phyloP scores from a whole-genome alignment of 257 asterid genomes.

The Solanum dulcamara region DNA sequence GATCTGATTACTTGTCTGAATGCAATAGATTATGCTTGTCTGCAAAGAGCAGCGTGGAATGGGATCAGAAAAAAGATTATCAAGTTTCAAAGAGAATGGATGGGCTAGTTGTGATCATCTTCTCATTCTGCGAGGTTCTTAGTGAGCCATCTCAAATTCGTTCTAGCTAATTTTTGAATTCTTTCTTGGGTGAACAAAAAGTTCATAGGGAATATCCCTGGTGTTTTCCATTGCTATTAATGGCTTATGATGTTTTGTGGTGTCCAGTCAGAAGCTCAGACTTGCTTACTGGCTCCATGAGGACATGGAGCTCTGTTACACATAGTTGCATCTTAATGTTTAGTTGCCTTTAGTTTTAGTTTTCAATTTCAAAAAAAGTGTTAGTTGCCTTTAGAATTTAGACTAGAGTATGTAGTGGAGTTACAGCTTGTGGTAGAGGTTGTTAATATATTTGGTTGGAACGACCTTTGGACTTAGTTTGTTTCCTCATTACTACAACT shows the following conservation, averaged over 20 bases:
- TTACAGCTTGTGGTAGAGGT: neutral
- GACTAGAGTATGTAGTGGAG: neutral
- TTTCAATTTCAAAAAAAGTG: neutral
- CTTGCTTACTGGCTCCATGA: neutral
- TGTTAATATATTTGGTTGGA: neutral
- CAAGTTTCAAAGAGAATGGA: neutral
- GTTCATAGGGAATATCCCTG: neutral
- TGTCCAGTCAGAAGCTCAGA: neutral
- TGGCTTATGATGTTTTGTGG: neutral
- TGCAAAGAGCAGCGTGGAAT: neutral
- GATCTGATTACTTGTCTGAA: neutral
- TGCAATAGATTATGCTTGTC: neutral
- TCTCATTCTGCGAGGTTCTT: neutral
- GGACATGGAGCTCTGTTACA: neutral
- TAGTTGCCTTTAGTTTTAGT: neutral
- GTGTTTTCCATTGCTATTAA: neutral
- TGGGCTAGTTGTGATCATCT: neutral
- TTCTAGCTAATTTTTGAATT: neutral
- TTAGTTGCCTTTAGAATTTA: neutral
- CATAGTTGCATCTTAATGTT: neutral
- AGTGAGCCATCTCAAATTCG: neutral
- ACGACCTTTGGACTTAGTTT: neutral
- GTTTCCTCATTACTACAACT: neutral
- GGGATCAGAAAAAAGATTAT: neutral
- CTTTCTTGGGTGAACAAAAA: neutral